Base-by-base conservation (phyloP, 768 basidiomycete species). In the Phanerochaete carnosa region DNA sequence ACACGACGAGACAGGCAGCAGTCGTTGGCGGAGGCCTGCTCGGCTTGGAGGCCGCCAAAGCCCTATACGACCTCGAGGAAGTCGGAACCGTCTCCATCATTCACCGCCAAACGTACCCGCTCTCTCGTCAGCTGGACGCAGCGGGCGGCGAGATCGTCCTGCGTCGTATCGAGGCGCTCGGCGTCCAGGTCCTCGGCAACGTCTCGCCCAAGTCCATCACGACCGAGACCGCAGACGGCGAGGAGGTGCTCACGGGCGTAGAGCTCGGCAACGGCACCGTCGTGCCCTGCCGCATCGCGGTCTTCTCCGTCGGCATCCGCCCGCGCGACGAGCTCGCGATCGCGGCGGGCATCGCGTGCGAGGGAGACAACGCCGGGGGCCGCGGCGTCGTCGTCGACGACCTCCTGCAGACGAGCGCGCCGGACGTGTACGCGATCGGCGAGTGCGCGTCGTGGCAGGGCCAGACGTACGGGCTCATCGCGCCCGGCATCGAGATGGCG, bases 401-500 rank as follows among this genome's bases (percentile, higher is more conserved):
- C 59, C 72, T 75, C 55, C 72, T 90, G 50, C 70, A 76, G 66
- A 90, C 88, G 1, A 85, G 80, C 11, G 80, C 77, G 0, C 66
- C 79, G 43, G 82, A 84, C 55, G 80, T 90, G 6, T 90, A 83
- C 63, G 89, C 89, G 6, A 86, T 92, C 51, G 90, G 90, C 4
- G 90, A 90, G 70, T 92, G 90, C 67, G 88, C 88, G 1, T 79
- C 76, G 51, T 91, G 87, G 87, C 77, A 73, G 55, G 81, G 79
- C 2, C 83, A 87, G 43, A 83, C 80, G n/a, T 90, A 88, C 65
- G 89, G 89, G 2, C 75, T 92, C 11, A 88, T 90, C 65, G 88
- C 82, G 2, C 89, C 89, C n/a, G 88, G 89, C 43, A 78, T 83
- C 46, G 85, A 87, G 69, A 90, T 90, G 89, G 89, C 89, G 23